Evolutionary conservation across 441 rosid genomes (phyloP), one percentile per base, ranked within the genome.

Genomic region (Jatropha multifida): DNA sequence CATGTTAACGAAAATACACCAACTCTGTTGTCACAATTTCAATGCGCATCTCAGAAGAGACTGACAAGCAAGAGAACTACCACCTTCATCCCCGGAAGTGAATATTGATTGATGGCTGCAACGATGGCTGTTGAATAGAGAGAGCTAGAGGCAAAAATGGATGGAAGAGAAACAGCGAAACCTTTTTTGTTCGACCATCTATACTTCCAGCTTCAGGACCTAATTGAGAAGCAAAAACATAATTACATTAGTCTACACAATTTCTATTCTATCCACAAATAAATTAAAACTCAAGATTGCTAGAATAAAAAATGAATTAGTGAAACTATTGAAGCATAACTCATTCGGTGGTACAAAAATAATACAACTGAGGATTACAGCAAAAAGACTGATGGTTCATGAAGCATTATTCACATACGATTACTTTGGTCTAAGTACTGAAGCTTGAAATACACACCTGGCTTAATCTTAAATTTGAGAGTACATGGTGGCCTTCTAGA

Each of bases 201-300:
- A 78, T 42, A 65, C 85, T 87, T 72, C 99, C 95, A 14, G 87
- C 92, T 81, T 95, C 99, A 37, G 99, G 97, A 81, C 99, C 99
- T 95, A 82, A 74, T 69, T 17, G 7, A 41, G 20, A 81, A 79
- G 10, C 37, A 46, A 70, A 13, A 27, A 32, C 78, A 68, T 66
- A 67, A 41, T 71, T 51, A 71, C 6, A 38, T 11, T 20, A 4
- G 12, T 2, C 18, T 4, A 32, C 63, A 1, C 12, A 71, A 41
- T 41, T 27, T 51, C 38, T 76, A 67, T 4, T 49, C 15, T 49
- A 1, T 64, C 1, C 5, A 15, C 14, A 52, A 13, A 71, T 3
- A 52, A 54, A n/a, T 37, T 20, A 5, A 41, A 41, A 20, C 40
- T 60, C 42, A 60, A 59, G 7, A 42, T 15, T 32, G 32, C 32